A percentile compares a stretch with the other conserved stretches of the same genome.
Evolutionary conservation across 176 grass and related monocot species (phyloP).

Genomic region (Phragmites australis): DNA sequence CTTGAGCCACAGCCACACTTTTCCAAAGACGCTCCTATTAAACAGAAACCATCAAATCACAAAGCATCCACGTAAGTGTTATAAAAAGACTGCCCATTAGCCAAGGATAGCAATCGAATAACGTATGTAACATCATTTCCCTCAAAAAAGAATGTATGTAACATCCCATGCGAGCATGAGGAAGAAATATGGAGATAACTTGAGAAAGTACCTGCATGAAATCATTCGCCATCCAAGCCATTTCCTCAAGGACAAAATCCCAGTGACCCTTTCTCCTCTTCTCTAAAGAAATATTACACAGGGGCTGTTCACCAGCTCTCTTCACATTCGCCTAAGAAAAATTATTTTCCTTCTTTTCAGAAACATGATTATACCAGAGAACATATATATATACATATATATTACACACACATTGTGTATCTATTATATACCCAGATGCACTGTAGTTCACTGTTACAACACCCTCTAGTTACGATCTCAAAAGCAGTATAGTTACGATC

Average conservation of each 20-base stretch:
- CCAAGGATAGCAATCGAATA: slow-evolving; percentile 18
- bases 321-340: slow-evolving; percentile 55
- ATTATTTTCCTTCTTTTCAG: slow-evolving; percentile 36
- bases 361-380: slow-evolving; percentile 25
- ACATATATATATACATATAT: not conserved
- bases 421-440: no score
- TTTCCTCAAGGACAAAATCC: slow-evolving; percentile 96
- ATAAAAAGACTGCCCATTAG: slow-evolving; percentile 17
- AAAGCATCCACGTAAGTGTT: not conserved
- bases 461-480: no score
- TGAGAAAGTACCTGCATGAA: slow-evolving; percentile 82
- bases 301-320: slow-evolving; percentile 54
- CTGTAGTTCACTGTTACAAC: no score
- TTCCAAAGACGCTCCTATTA: slow-evolving; percentile 93
- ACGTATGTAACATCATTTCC: not conserved
- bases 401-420: no score
- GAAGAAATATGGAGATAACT: slow-evolving; percentile 18
- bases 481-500: no score
- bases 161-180: slow-evolving; percentile 1
- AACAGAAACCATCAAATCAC: slow-evolving; percentile 35
- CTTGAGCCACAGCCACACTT: slow-evolving; percentile 57
- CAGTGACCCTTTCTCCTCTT: slow-evolving; percentile 87
- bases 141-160: not conserved
- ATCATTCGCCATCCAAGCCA: slow-evolving; percentile 98
- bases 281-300: slow-evolving; percentile 62